A percentile compares a stretch with the other conserved stretches of the same genome.
Conservation (phyloP, 768 basidiomycete species). For the Coprinellus micaceus region DNA sequence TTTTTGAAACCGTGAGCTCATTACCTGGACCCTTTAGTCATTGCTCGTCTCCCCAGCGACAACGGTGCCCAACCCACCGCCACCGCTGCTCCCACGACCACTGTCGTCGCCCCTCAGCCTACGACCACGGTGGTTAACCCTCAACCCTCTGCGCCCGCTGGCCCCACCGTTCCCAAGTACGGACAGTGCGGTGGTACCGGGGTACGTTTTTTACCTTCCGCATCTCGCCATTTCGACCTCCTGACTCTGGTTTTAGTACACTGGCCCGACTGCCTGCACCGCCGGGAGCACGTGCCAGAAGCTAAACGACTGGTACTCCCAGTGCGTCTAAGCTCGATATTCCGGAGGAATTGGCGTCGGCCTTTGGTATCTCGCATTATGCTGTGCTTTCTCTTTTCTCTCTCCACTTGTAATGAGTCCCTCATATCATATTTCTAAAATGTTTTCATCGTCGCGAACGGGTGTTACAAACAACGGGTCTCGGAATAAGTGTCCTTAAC, state of each 20-base stretch:
- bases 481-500: no score
- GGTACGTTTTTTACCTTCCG: not conserved
- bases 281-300: slow-evolving; percentile 4
- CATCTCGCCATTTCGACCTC: not conserved
- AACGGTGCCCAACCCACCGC: not conserved
- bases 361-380: not conserved
- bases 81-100: not conserved
- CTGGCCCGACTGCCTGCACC: slow-evolving; percentile 4
- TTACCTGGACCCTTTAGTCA: no score
- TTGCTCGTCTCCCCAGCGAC: slow-evolving; percentile 1
- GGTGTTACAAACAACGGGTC: no score
- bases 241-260: not conserved
- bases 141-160: not conserved
- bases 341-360: not conserved
- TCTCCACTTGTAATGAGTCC: no score
- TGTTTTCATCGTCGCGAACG: no score
- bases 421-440: no score
- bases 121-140: not conserved
- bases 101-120: not conserved
- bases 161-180: not conserved
- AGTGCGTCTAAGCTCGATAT: slow-evolving; percentile 7
- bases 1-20: no score
- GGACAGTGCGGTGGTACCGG: not conserved
- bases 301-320: slow-evolving; percentile 7
- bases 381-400: not conserved